A percentile compares a stretch with the other conserved stretches of the same genome.
phyloP scores from a whole-genome alignment of 1,284 basidiomycete genomes.

The Boletellus deceptivus region DNA sequence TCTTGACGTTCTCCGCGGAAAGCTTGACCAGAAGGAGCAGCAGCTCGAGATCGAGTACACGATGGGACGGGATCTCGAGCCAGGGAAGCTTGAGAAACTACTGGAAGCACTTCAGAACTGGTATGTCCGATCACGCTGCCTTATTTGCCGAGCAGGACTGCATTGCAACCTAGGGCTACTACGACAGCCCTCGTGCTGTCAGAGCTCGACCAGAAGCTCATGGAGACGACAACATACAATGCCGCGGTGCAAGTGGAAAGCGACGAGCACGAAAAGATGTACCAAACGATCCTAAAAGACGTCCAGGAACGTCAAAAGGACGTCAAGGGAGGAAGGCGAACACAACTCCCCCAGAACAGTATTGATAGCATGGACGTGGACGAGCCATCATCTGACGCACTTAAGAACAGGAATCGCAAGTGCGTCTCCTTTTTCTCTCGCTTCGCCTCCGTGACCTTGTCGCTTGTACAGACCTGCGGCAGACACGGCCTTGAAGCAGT shows the following conservation, averaged over 20 bases:
- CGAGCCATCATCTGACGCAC: slow-evolving; percentile 37
- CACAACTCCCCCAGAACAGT: slow-evolving; percentile 18
- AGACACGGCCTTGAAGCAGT: slow-evolving; percentile 36
- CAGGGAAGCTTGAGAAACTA: slow-evolving; percentile 60
- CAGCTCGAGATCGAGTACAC: slow-evolving; percentile 89
- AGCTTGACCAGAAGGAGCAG: slow-evolving; percentile 86
- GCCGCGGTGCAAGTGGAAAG: slow-evolving; percentile 29
- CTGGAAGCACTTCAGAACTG: slow-evolving; percentile 67
- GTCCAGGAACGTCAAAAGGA: slow-evolving; percentile 48
- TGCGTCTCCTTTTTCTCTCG: slow-evolving; percentile 30
- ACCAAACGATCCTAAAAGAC: slow-evolving; percentile 38
- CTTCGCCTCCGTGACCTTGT: slow-evolving; percentile 1
- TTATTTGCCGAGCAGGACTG: neutral
- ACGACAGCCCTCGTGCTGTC: slow-evolving; percentile 64
- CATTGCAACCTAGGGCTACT: slow-evolving; percentile 51
- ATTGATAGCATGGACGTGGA: slow-evolving; percentile 51
- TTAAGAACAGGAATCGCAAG: slow-evolving; percentile 53
- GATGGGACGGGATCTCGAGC: slow-evolving; percentile 83
- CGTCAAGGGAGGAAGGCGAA: slow-evolving; percentile 40
- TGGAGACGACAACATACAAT: slow-evolving; percentile 32
- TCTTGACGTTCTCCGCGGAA: slow-evolving; percentile 82
- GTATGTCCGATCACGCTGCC: slow-evolving; percentile 42
- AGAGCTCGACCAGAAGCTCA: slow-evolving; percentile 51
- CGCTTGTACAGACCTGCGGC: slow-evolving; percentile 24
- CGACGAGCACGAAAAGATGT: slow-evolving; percentile 37